phyloP scores from a whole-genome alignment of 495 filamentous ascomycete genomes.

The Clavariopsis aquatica region DNA sequence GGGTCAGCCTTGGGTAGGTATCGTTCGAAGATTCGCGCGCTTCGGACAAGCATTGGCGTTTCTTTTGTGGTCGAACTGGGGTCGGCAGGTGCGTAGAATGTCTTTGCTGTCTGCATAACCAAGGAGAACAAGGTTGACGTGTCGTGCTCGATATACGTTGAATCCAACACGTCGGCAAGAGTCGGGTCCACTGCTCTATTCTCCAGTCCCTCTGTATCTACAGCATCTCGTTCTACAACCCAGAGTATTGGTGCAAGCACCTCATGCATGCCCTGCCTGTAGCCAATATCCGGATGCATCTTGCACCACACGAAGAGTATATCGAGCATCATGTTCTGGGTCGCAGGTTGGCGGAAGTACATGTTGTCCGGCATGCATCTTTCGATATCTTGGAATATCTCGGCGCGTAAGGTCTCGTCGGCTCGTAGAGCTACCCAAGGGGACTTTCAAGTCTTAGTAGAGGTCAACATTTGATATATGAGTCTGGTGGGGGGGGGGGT shows the following conservation, averaged over 20 bases:
- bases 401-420: slow-evolving; percentile 79
- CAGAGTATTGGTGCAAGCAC: slow-evolving; percentile 87
- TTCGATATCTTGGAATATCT: slow-evolving; percentile 95
- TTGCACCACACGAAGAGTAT: slow-evolving; percentile 94
- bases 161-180: slow-evolving; percentile 69
- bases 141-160: slow-evolving; percentile 80
- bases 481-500: slow-evolving; percentile 9
- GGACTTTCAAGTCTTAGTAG: slow-evolving; percentile 63
- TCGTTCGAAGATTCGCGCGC: slow-evolving; percentile 80
- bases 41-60: slow-evolving; percentile 82
- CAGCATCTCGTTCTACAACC: slow-evolving; percentile 80
- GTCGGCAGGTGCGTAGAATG: slow-evolving; percentile 75
- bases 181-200: slow-evolving; percentile 30
- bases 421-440: slow-evolving; percentile 83
- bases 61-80: slow-evolving; percentile 46
- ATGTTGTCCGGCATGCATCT: slow-evolving; percentile 88
- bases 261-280: slow-evolving; percentile 98
- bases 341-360: slow-evolving; percentile 78
- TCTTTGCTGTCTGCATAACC: slow-evolving; percentile 82
- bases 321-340: slow-evolving; percentile 82
- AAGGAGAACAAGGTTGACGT: slow-evolving; percentile 80
- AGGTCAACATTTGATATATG: slow-evolving; percentile 40
- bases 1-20: slow-evolving; percentile 75
- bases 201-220: slow-evolving; percentile 49
- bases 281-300: slow-evolving; percentile 82